phyloP scores from a whole-genome alignment of 2,329 filamentous ascomycete species.

The Scleromitrula shiraiana region DNA sequence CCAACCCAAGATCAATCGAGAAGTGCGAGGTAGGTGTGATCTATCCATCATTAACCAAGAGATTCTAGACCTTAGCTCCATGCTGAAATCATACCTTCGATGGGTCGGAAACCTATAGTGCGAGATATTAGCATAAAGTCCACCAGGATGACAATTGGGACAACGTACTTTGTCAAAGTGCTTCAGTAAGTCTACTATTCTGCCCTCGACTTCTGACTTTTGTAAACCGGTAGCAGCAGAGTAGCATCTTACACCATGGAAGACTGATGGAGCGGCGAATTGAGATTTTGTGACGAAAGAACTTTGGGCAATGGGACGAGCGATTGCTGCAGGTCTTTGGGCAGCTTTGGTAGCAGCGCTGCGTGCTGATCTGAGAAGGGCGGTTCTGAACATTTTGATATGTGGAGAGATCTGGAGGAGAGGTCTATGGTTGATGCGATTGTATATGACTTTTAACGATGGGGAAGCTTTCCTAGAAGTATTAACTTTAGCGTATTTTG shows the following conservation, averaged over 20 bases:
- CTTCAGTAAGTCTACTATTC: slow-evolving; percentile 86
- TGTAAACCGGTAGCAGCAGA: slow-evolving; percentile 71
- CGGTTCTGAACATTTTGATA: slow-evolving; percentile 78
- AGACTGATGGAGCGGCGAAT: slow-evolving; percentile 55
- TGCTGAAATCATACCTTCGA: slow-evolving; percentile 44
- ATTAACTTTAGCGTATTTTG: slow-evolving; percentile 15
- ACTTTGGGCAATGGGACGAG: slow-evolving; percentile 51
- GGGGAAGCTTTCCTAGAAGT: slow-evolving; percentile 5
- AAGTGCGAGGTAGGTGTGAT: slow-evolving; percentile 83
- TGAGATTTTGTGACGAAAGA: slow-evolving; percentile 55
- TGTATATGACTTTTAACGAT: slow-evolving; percentile 3
- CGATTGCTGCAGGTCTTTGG: slow-evolving; percentile 44
- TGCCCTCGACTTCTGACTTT: slow-evolving; percentile 79
- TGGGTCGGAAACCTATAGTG: slow-evolving; percentile 56
- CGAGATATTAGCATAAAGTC: slow-evolving; percentile 18
- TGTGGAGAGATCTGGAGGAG: slow-evolving; percentile 14
- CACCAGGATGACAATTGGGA: not conserved
- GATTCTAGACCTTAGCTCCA: not conserved
- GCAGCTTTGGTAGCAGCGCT: slow-evolving; percentile 39
- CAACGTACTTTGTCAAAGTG: slow-evolving; percentile 88
- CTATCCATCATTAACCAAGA: slow-evolving; percentile 40
- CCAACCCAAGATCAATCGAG: slow-evolving; percentile 91
- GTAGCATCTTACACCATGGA: slow-evolving; percentile 74
- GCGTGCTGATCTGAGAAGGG: slow-evolving; percentile 70
- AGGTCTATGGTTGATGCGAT: slow-evolving; percentile 7